These are phyloP conservation scores for Ceratorhiza oryzae-sativae DNA, from an alignment of 1,284 basidiomycete genomes.

Conservation along the genomic window DNA sequence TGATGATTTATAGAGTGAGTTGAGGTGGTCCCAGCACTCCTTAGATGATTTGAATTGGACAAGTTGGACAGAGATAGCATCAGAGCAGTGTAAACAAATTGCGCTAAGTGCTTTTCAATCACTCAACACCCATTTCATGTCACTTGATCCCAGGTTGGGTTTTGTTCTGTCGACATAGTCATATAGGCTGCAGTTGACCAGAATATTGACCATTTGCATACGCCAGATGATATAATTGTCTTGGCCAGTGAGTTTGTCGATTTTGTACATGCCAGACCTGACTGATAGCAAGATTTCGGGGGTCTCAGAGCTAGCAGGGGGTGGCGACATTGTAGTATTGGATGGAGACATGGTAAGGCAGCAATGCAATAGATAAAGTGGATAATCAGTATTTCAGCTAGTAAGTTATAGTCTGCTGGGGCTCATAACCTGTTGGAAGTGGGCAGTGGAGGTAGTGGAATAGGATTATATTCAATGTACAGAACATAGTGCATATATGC, in stretches of 20 bases:
- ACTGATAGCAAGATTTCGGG: neutral
- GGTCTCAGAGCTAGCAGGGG: neutral
- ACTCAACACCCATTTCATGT: neutral
- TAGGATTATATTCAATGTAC: neutral
- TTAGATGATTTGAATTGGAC: neutral
- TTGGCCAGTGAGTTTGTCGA: constrained; percentile 22
- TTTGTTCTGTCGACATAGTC: constrained; percentile 7
- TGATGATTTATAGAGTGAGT: constrained; percentile 13
- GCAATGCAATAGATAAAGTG: constrained; percentile 1
- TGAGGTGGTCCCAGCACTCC: constrained; percentile 9
- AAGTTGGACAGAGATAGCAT: constrained; percentile 9
- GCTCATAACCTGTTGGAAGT: constrained; percentile 28
- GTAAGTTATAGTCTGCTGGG: neutral
- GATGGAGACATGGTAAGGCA: constrained; percentile 1
- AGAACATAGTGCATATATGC: neutral
- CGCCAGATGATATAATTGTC: constrained; percentile 24
- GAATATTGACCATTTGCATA: constrained; percentile 7
- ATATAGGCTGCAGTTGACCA: constrained; percentile 8
- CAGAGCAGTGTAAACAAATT: constrained; percentile 1
- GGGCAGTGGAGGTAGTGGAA: neutral
- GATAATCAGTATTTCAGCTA: constrained; percentile 6
- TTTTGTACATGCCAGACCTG: constrained; percentile 14
- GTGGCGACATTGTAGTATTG: neutral
- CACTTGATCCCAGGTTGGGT: neutral
- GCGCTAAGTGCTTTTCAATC: constrained; percentile 14